Evolutionary conservation across 805 yeast species (phyloP).

Genomic region (Dipodascopsis uninucleata): DNA sequence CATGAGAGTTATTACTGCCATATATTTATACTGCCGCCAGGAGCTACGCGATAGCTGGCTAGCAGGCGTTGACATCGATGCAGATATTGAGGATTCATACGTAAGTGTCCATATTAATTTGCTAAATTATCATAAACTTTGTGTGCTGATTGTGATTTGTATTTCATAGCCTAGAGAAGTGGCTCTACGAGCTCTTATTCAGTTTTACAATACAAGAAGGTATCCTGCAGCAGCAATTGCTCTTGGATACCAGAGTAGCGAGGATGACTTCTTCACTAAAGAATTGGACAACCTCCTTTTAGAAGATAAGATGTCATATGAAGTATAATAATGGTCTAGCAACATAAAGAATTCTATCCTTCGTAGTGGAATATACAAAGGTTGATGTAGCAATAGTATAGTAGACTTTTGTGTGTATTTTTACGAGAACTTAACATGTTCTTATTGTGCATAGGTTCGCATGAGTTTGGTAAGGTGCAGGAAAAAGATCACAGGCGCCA

Average conservation of each 20-base stretch:
- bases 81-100: conserved; percentile 53
- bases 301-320: conserved; percentile 19
- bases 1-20: conserved; percentile 88
- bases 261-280: conserved; percentile 43
- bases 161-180: conserved; percentile 79
- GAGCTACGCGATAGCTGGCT: conserved; percentile 83
- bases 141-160: neutral
- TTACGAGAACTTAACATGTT: no score
- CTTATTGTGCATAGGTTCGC: no score
- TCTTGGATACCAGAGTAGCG: conserved; percentile 51
- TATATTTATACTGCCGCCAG: conserved; percentile 70
- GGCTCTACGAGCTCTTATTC: conserved; percentile 73
- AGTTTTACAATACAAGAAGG: conserved; percentile 64
- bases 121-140: neutral
- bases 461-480: no score
- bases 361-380: no score
- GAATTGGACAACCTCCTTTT: conserved; percentile 29
- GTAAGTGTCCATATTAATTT: conserved; percentile 1
- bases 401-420: no score
- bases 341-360: no score
- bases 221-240: conserved; percentile 52
- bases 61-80: conserved; percentile 72
- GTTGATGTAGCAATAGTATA: no score
- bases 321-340: no score
- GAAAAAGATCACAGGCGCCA: no score